Evolutionary conservation across 768 basidiomycete genomes (phyloP), one percentile per base, ranked within the genome.

Genomic region (Lepiota brunneoincarnata): DNA sequence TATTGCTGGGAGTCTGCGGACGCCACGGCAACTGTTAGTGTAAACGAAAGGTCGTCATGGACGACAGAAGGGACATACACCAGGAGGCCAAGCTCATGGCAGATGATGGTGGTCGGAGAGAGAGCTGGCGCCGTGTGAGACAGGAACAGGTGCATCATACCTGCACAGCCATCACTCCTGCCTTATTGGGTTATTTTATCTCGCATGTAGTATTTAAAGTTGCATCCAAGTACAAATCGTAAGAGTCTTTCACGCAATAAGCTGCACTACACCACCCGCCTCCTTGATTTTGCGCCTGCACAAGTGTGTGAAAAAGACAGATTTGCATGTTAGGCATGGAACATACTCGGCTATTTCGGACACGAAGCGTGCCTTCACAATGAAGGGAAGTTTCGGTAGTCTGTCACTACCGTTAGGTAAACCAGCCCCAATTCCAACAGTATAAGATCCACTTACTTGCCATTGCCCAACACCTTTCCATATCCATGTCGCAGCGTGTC

Each of bases 341-440:
- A 76, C 80, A 57, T 61, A 75, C 91, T 93, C 91, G 59, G 94
- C 94, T 66, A 81, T 86, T 62, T 75, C 79, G 38, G 93, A 96
- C 50, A 98, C 94, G 67, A 87, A 96, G 59, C 97, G 93, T 51
- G 97, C 94, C 80, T 98, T 98, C 64, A 99, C 91, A 67, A 99
- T 98, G 79, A 93, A 92, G 14, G 97, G 97, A 46, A 91, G 75
- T 67, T 86, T 87, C 59, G 93, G 92, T 59, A 98, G 82, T 61
- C 92, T 88, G 26, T 15, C 42, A 14, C 57, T 48, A 37, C 7
- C 18, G 15, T 20, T 49, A 21, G 18, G 40, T 5, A n/a, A 18
- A 9, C 20, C 24, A 50, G 53, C 42, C 52, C 28, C 12, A 50
- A 6, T 12, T 21, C n/a, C 14, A 26, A 26, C 12, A 41, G 18